phyloP scores from a whole-genome alignment of 345 rosid species.

The Alliaria petiolata region DNA sequence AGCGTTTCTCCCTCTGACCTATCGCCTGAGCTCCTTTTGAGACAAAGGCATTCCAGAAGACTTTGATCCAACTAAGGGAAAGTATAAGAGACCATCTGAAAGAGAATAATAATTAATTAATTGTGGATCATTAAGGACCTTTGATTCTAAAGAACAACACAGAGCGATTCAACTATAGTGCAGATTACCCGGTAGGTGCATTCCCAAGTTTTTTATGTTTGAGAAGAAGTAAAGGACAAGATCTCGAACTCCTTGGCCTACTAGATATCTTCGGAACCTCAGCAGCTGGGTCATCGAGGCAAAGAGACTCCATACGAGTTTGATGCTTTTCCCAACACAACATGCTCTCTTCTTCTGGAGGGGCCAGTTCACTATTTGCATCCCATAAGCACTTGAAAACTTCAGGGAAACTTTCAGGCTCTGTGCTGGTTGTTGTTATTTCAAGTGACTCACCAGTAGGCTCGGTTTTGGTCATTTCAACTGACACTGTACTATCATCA shows the following conservation, averaged over 20 bases:
- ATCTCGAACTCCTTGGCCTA: conserved; percentile 46
- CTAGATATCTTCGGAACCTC: conserved; percentile 29
- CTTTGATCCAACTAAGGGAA: conserved; percentile 78
- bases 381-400: conserved; percentile 59
- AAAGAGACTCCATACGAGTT: conserved; percentile 45
- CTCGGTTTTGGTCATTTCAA: conserved; percentile 27
- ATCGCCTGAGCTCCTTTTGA: conserved; percentile 73
- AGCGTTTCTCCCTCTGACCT: conserved; percentile 81
- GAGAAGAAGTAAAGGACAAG: conserved; percentile 68
- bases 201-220: conserved; percentile 44
- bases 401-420: conserved; percentile 19
- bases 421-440: conserved; percentile 14
- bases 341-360: conserved; percentile 59
- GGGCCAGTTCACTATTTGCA: conserved; percentile 36
- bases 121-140: not conserved
- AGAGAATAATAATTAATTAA: conserved; percentile 14
- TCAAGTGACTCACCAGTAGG: conserved; percentile 25
- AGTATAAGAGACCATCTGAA: conserved; percentile 82
- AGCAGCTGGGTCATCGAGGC: conserved; percentile 41
- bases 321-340: conserved; percentile 65
- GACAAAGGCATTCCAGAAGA: conserved; percentile 62
- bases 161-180: conserved; percentile 14
- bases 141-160: not conserved
- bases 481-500: conserved; percentile 27
- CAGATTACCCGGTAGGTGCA: conserved; percentile 49